Evolutionary conservation across 2,329 filamentous ascomycete species (phyloP), one percentile per base, ranked within the genome.

Genomic region (Alternaria alternata): DNA sequence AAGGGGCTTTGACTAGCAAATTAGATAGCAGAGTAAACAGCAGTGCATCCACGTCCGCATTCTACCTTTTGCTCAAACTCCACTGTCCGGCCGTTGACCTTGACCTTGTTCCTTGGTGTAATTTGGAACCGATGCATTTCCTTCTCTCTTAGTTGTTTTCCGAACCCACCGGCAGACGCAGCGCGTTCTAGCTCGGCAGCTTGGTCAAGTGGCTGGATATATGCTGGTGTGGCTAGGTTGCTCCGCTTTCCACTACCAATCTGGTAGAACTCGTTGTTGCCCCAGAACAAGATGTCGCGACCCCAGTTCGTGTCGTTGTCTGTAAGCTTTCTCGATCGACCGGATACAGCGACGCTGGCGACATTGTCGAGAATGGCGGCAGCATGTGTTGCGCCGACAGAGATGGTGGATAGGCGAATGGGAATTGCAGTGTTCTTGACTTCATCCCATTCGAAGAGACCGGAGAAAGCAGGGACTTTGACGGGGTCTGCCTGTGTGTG

Each of bases 221-320:
- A 94, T 2, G 85, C 84, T 1, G 95, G 95, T 12, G 85, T 84
- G 53, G 87, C 87, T 9, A 91, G 75, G 73, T 98, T 98, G 72
- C 88, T 95, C 63, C 94, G 83, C 82, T 91, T 96, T 28, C 95
- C 94, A 0, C 91, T 97, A 12, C 95, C 95, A 26, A 99, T 86
- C 80, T 99, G 95, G 78, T 91, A 97, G 75, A 90, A 87, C 81
- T 98, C 94, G 72, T 98, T 99, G 54, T 93, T 93, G 63, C 95
- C 95, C 92, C 94, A 99, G 83, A 92, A 96, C 1, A 98, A 78
- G 30, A 94, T 89, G 75, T 98, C 95, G 5, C 91, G 88, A 49
- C 95, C 95, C 87, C 89, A 97, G 75, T 95, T 94, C 1, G 89
- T 92, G 71, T 93, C 91, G 66, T 91, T 90, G 41, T 87, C 81